phyloP scores from a whole-genome alignment of 2,329 filamentous ascomycete genomes.

The Zarea fungicola region DNA sequence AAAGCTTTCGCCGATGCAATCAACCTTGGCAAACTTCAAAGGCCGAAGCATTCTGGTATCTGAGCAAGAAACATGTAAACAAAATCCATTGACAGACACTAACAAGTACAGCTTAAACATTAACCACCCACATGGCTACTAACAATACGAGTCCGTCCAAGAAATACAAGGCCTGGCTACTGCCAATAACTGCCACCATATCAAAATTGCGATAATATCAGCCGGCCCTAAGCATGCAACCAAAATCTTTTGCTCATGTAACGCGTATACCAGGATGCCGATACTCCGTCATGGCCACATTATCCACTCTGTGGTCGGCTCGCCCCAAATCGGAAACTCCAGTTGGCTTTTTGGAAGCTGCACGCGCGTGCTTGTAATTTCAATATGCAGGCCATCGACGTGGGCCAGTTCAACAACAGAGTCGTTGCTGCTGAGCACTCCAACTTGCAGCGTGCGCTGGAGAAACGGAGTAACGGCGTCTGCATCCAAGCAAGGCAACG shows the following conservation, averaged over 20 bases:
- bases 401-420: conserved; percentile 20
- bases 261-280: not conserved
- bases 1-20: too few relatives aligned
- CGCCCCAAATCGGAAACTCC: conserved; percentile 27
- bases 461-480: conserved; percentile 37
- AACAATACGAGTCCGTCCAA: conserved; percentile 11
- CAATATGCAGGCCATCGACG: conserved; percentile 26
- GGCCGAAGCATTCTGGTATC: not conserved
- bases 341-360: conserved; percentile 19
- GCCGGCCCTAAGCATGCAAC: conserved; percentile 7
- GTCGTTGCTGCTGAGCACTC: conserved; percentile 24
- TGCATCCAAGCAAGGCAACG: conserved; percentile 33
- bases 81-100: conserved; percentile 10
- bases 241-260: conserved; percentile 8
- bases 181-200: conserved; percentile 13
- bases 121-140: conserved; percentile 9
- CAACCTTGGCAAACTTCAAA: too few relatives aligned
- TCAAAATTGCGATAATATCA: conserved; percentile 11
- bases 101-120: conserved; percentile 9
- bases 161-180: conserved; percentile 8
- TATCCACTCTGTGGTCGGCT: not conserved
- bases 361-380: conserved; percentile 27
- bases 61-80: not conserved
- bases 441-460: conserved; percentile 30
- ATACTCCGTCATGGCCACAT: conserved; percentile 6